These are phyloP conservation scores for Botryotinia narcissicola DNA, from an alignment of 2,329 filamentous ascomycete genomes.

Conservation along the genomic window DNA sequence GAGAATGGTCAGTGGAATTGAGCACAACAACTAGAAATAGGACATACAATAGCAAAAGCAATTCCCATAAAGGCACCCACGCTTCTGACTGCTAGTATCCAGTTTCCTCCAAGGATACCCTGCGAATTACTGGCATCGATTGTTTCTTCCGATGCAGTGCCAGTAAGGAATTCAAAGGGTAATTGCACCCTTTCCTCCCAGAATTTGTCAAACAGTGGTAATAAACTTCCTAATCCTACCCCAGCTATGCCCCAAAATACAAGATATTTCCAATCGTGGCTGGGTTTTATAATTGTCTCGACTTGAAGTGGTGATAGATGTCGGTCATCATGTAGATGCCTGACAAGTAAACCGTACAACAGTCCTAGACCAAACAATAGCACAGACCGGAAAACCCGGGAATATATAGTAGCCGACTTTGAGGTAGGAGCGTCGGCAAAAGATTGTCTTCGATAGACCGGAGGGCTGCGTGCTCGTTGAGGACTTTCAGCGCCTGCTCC, in stretches of 20 bases:
- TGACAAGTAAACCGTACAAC: constrained; percentile 78
- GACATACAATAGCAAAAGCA: constrained; percentile 79
- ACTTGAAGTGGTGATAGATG: constrained; percentile 59
- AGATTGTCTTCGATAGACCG: constrained; percentile 17
- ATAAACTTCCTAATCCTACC: constrained; percentile 70
- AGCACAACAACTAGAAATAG: constrained; percentile 9
- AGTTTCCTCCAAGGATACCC: constrained; percentile 57
- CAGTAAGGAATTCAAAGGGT: not conserved
- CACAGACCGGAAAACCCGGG: constrained; percentile 58
- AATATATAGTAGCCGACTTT: constrained; percentile 30
- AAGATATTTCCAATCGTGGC: constrained; percentile 64
- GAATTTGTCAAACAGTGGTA: constrained; percentile 80
- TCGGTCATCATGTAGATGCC: constrained; percentile 71
- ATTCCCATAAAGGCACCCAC: constrained; percentile 71
- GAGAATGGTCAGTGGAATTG: constrained; percentile 22
- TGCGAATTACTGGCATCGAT: constrained; percentile 27
- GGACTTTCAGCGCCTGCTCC: constrained; percentile 75
- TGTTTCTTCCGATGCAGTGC: constrained; percentile 26
- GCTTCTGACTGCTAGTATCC: constrained; percentile 69
- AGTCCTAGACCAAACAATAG: constrained; percentile 78
- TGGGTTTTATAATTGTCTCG: constrained; percentile 45
- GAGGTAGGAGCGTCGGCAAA: constrained; percentile 35
- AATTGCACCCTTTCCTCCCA: constrained; percentile 53
- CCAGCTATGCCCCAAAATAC: constrained; percentile 79
- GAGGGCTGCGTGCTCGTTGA: constrained; percentile 15